Conservation (phyloP, 495 filamentous ascomycete species). For the Collariella sp. region DNA sequence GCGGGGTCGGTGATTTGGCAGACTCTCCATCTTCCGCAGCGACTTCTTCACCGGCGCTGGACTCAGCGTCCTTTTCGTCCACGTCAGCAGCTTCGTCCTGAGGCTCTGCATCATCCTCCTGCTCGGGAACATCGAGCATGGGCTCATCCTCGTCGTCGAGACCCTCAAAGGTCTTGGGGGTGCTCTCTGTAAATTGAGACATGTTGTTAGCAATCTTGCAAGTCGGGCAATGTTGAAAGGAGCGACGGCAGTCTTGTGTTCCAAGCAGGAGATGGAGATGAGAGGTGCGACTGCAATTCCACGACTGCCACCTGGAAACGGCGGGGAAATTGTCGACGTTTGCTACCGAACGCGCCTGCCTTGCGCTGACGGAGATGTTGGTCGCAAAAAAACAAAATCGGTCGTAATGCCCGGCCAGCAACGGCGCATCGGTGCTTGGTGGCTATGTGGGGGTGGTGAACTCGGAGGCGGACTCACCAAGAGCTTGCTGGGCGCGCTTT, state of each 20-base stretch:
- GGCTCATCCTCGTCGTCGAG: constrained; percentile 43
- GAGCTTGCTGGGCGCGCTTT: constrained; percentile 27
- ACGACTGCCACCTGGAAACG: too few relatives aligned
- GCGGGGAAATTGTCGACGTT: too few relatives aligned
- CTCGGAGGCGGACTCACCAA: constrained; percentile 20
- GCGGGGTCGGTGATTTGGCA: constrained; percentile 43
- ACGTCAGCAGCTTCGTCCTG: constrained; percentile 27
- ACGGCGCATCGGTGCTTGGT: too few relatives aligned
- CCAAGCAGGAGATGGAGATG: too few relatives aligned
- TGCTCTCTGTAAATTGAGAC: constrained; percentile 36
- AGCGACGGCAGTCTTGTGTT: too few relatives aligned
- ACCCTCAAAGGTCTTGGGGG: constrained; percentile 40
- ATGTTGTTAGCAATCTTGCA: constrained; percentile 9
- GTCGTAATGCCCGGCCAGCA: too few relatives aligned
- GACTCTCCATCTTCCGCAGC: constrained; percentile 38
- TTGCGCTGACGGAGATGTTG: too few relatives aligned
- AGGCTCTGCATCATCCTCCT: constrained; percentile 31
- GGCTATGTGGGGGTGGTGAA: too few relatives aligned
- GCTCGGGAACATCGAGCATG: constrained; percentile 42
- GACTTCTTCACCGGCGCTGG: constrained; percentile 33
- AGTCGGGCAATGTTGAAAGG: not conserved
- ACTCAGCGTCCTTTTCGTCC: constrained; percentile 33
- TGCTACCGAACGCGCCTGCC: too few relatives aligned
- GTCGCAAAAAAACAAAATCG: too few relatives aligned
- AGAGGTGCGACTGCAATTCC: too few relatives aligned